These are phyloP conservation scores for Naganishia kalamii DNA, from an alignment of 768 basidiomycete genomes.

Conservation along the genomic window DNA sequence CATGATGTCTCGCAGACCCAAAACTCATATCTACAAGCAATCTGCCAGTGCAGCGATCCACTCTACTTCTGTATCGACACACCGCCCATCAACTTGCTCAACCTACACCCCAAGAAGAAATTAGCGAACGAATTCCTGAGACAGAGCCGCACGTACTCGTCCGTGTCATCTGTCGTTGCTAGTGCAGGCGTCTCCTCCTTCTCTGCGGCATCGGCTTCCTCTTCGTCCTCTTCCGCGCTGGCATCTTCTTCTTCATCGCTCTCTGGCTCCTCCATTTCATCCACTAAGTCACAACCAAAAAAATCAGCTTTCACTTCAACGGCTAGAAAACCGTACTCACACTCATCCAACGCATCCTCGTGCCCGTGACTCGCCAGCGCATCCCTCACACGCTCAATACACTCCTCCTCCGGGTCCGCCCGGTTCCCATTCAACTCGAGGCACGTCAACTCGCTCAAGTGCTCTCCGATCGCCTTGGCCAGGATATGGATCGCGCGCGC, in stretches of 20 bases:
- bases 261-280: constrained; percentile 70
- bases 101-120: not conserved
- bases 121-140: no score
- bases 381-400: constrained; percentile 48
- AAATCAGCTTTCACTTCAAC: not conserved
- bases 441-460: constrained; percentile 57
- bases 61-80: constrained; percentile 8
- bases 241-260: constrained; percentile 59
- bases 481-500: constrained; percentile 61
- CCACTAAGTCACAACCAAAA: constrained; percentile 34
- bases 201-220: constrained; percentile 24
- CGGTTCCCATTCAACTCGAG: constrained; percentile 80
- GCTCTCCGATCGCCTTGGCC: constrained; percentile 59
- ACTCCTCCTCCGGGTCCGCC: constrained; percentile 51
- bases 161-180: not conserved
- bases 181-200: not conserved
- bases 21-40: no score
- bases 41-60: not conserved
- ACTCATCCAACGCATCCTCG: constrained; percentile 75
- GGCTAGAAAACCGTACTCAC: constrained; percentile 32
- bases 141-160: not conserved
- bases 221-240: constrained; percentile 46
- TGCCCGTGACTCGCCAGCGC: constrained; percentile 51
- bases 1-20: no score
- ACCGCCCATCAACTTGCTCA: constrained; percentile 9